Evolutionary conservation across 257 asterid species (phyloP), one percentile per base, ranked within the genome.

Genomic region (Handroanthus guayacan): DNA sequence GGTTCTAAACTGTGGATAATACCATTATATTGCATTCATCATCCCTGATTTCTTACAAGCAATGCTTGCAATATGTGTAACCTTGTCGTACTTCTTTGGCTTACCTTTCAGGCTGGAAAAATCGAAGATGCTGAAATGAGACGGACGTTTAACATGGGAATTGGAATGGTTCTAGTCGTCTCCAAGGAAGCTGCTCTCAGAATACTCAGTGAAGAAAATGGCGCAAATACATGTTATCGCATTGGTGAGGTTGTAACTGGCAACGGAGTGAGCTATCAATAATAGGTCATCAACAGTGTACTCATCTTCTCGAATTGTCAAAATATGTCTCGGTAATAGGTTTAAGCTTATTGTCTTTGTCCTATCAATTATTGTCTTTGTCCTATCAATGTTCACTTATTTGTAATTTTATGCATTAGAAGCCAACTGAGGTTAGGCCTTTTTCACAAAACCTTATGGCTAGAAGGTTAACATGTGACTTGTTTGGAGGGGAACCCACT

Each of bases 81-180:
- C 45, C 8, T 8, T 1, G 45, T 3, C 2, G 31, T 61, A 39
- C 16, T 6, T 66, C 67, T 44, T 36, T 60, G 69, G 37, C 57
- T 63, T 71, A 67, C 70, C 34, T 52, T 16, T 25, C 34, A 95
- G 99, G 96, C 91, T 3, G 98, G 99, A 63, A 81, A 74, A 68
- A 88, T 92, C 13, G 97, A 92, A 54, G 97, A 89, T n/a, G 84
- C 72, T 5, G 98, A 95, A 80, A 95, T 95, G 99, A 87, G 77
- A 37, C 84, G 97, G 57, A 95, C 99, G 14, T 95, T 92, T 51
- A 95, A 95, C 75, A 92, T 95, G 98, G 99, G 99, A 37, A 91
- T 95, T 2, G 99, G 98, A 39, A 95, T 95, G 97, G 98, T 95
- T 55, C 85, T 95, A 6, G 98, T 89, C 43, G 88, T 95, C 69